Evolutionary conservation across 768 basidiomycete species (phyloP), one percentile per base, ranked within the genome.

Genomic region (Mycena crocata): DNA sequence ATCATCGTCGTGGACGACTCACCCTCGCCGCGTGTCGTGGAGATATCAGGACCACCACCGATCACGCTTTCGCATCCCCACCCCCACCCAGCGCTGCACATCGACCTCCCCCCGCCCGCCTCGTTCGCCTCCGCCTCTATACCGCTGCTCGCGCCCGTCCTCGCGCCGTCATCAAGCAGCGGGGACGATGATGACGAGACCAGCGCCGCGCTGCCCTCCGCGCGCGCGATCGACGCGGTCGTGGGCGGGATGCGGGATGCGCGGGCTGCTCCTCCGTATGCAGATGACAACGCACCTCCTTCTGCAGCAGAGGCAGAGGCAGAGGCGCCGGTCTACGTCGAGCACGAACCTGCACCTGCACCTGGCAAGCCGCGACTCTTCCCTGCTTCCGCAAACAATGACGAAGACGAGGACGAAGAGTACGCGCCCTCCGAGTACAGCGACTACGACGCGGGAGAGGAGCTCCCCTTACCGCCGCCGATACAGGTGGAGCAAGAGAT

Each of bases 101-200:
- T 39, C 6, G 51, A 62, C 23, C 61, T 62, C 42, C 61, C 61
- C 40, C n/a, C n/a, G n/a, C n/a, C n/a, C n/a, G n/a, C n/a, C n/a
- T n/a, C n/a, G n/a, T n/a, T 62, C 61, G 7, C 61, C 61, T 8
- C 61, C 61, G 42, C 31, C 23, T 62, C 61, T 17, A 50, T 51
- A 13, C 61, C 61, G 10, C 60, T 26, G 21, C 58, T 42, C 39
- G 31, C 24, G 28, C 26, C 30, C 39, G 30, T 39, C 10, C 3
- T 10, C 28, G 5, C 54, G 12, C 31, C 44, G 8, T 2, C 31
- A 31, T 6, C 44, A 30, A 4, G 40, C 40, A 30, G 4, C 8
- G 42, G 13, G 2, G 21, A 42, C 15, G 14, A 6, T n/a, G 35
- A 39, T 10, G 46, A 48, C 13, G 46, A 48, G 12, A 8, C 46